Base-by-base conservation (phyloP, 1,139 yeast species). In the Sugiyamaella japonica region DNA sequence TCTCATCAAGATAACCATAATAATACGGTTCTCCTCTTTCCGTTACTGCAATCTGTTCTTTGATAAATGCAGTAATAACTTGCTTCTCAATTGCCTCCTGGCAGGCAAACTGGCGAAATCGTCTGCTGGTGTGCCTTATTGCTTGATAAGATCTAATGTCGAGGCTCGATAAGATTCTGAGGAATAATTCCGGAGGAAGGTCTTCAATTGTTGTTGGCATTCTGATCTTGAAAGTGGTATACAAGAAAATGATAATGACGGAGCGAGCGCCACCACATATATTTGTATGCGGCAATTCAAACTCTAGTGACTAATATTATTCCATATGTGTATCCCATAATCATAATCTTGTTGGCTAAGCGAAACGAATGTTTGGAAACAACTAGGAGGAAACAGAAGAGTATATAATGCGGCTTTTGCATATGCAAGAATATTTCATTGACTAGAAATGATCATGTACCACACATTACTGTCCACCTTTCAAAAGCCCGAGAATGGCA, bases 101-200 rank as follows among this genome's bases (percentile, higher is more conserved):
- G 12, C 47, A 43, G 7, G 52, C 34, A 7, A 57, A 29, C 17
- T 36, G 42, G 1, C 61, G 45, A 31, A 52, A 41, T 36, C 38
- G 15, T 13, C 34, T 36, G 41, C 56, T 51, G 15, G 57, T 48
- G 13, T 55, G 61, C 23, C 58, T 32, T 12, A 56, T 15, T 28
- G 48, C 41, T 38, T 52, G 48, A 34, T 52, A 57, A 23, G 57
- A 45, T 13, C 43, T 45, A 34, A 56, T 54, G 47, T 59, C 61
- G n/a, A 59, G 48, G 23, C 39, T 36, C 3, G 42, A 38, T 39
- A 57, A 34, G 36, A 55, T 55, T 16, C 42, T 49, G 25, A 42
- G 45, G 36, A 55, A 29, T 15, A 55, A 40, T 46, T 57, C 59
- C 16, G 56, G 50, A 25, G 59, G 59, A 15, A 57, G 15, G 17